Conservation (phyloP, 768 basidiomycete species). For the Serendipita vermifera region DNA sequence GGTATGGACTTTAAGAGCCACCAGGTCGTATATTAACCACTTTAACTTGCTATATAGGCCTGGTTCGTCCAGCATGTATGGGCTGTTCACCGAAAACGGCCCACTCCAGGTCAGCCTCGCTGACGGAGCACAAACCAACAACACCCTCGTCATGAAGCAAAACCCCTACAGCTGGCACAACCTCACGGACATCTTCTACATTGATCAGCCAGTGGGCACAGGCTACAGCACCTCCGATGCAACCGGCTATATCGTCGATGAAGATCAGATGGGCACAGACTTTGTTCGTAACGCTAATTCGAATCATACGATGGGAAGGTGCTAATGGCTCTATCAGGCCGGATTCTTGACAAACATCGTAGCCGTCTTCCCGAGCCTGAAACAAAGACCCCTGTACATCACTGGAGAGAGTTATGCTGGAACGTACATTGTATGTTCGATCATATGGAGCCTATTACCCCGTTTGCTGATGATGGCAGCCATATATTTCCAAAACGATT, state of each 20-base stretch:
- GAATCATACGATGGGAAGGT: background rate
- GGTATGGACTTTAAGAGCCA: conserved; percentile 27
- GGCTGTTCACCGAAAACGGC: conserved; percentile 40
- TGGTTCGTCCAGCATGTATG: conserved; percentile 55
- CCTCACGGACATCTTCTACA: conserved; percentile 37
- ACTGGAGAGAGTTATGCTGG: conserved; percentile 70
- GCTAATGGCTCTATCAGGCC: conserved; percentile 35
- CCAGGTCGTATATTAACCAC: background rate
- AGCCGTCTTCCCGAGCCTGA: conserved; percentile 58
- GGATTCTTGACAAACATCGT: conserved; percentile 60
- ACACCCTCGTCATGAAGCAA: conserved; percentile 42
- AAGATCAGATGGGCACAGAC: conserved; percentile 49
- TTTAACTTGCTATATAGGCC: conserved; percentile 28
- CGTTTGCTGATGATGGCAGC: conserved; percentile 27
- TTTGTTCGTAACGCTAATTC: conserved; percentile 26
- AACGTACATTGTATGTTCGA: conserved; percentile 47
- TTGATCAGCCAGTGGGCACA: conserved; percentile 60
- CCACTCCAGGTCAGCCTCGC: conserved; percentile 39
- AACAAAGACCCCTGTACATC: conserved; percentile 50
- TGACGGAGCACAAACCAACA: conserved; percentile 20
- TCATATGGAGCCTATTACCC: background rate
- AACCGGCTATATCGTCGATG: conserved; percentile 44
- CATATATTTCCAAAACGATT: conserved; percentile 63
- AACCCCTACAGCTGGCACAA: conserved; percentile 40
- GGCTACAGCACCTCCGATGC: conserved; percentile 55